Percentiles rank a stretch among this genome's conserved stretches.
Conservation (phyloP, 2,329 filamentous ascomycete genomes). For the Epicoccum nigrum region DNA sequence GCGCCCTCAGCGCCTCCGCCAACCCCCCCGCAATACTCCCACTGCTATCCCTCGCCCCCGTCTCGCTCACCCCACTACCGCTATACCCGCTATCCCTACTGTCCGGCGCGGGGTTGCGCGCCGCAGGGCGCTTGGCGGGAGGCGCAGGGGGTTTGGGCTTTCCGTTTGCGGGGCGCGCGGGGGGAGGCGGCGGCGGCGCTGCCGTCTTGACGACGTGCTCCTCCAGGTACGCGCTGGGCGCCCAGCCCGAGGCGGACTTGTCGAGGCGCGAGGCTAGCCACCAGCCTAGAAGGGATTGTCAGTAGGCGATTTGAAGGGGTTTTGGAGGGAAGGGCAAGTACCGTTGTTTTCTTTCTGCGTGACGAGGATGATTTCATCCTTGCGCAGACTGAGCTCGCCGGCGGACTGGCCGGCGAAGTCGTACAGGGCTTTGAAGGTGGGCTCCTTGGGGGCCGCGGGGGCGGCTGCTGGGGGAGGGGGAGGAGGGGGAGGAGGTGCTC, state of each 20-base stretch:
- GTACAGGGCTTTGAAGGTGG: slow-evolving; percentile 88
- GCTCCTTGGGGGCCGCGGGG: slow-evolving; percentile 66
- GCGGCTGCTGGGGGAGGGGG: slow-evolving; percentile 70
- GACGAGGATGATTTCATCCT: slow-evolving; percentile 84
- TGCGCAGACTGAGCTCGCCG: slow-evolving; percentile 81
- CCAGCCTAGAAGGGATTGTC: slow-evolving; percentile 70
- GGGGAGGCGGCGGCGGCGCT: slow-evolving; percentile 59
- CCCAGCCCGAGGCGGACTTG: slow-evolving; percentile 81
- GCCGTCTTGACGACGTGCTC: slow-evolving; percentile 68
- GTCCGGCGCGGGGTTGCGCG: slow-evolving; percentile 73
- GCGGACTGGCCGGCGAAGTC: slow-evolving; percentile 85
- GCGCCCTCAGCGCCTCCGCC: slow-evolving; percentile 56
- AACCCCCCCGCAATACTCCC: slow-evolving; percentile 56
- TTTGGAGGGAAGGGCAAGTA: slow-evolving; percentile 59
- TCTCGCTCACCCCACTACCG: slow-evolving; percentile 47
- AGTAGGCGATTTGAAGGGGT: slow-evolving; percentile 22
- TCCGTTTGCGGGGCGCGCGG: slow-evolving; percentile 67
- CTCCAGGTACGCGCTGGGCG: slow-evolving; percentile 91
- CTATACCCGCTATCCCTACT: slow-evolving; percentile 68
- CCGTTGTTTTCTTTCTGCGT: slow-evolving; percentile 95
- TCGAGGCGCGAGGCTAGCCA: slow-evolving; percentile 83
- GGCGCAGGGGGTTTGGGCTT: slow-evolving; percentile 79
- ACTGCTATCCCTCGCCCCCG: slow-evolving; percentile 49
- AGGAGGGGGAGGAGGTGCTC: slow-evolving; percentile 63
- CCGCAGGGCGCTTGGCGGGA: slow-evolving; percentile 77